Evolutionary conservation across 352 stramenopile genomes (phyloP).

Genomic region (Elongisporangium senticosum): DNA sequence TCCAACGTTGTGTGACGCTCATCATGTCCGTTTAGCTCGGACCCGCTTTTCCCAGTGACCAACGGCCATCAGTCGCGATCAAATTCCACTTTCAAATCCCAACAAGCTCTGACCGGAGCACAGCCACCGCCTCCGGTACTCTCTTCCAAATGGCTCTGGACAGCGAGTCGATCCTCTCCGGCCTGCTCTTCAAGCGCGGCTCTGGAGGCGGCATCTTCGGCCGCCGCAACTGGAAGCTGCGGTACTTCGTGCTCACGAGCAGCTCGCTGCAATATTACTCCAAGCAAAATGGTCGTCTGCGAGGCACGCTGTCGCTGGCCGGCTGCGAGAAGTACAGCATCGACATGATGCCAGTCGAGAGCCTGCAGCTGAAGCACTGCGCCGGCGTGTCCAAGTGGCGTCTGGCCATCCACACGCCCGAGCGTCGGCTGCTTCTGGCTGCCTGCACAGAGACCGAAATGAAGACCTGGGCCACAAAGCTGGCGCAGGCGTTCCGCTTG

Average conservation of each 20-base stretch:
- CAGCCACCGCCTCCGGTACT: neutral
- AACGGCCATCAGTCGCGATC: too few species aligned
- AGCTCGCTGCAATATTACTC: conserved; percentile 27
- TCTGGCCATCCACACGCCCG: conserved; percentile 29
- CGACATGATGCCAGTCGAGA: conserved; percentile 38
- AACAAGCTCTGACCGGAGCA: too few species aligned
- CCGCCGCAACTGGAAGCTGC: conserved; percentile 47
- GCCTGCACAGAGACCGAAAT: conserved; percentile 37
- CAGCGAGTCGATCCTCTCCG: conserved; percentile 13
- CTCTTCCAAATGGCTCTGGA: neutral
- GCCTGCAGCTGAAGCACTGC: conserved; percentile 22
- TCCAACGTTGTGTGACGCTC: too few species aligned
- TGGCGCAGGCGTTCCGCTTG: conserved; percentile 21
- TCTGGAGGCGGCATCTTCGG: conserved; percentile 32
- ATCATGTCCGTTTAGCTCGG: too few species aligned
- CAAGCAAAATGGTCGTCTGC: conserved; percentile 27
- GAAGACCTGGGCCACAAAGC: conserved; percentile 39
- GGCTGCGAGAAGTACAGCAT: conserved; percentile 23
- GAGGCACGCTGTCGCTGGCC: conserved; percentile 26
- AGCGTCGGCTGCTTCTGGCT: conserved; percentile 26
- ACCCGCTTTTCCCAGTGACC: too few species aligned
- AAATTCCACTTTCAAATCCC: too few species aligned
- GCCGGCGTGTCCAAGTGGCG: conserved; percentile 44
- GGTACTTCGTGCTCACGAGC: conserved; percentile 41
- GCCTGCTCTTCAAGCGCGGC: conserved; percentile 46